These are phyloP conservation scores for Cryptococcus wingfieldii DNA, from an alignment of 1,284 basidiomycete species.

Conservation along the genomic window DNA sequence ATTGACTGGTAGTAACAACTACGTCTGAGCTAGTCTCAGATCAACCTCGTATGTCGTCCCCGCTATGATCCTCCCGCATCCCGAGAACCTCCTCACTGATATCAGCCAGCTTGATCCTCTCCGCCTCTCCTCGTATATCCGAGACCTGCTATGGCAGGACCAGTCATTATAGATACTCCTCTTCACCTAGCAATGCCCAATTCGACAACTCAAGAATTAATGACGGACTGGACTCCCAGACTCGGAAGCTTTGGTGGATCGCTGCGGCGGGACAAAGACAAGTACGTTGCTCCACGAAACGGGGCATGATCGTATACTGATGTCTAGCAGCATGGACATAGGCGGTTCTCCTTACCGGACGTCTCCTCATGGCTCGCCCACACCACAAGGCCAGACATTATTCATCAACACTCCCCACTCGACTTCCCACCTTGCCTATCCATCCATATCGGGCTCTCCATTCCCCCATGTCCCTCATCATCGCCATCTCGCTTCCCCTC, in stretches of 20 bases:
- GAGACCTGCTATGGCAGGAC: conserved; percentile 14
- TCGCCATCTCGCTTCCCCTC: conserved; percentile 12
- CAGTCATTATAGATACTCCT: conserved; percentile 16
- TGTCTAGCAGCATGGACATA: too few species aligned
- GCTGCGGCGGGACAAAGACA: conserved; percentile 13
- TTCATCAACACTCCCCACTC: conserved; percentile 8
- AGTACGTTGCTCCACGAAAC: conserved; percentile 5
- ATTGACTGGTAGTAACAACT: too few species aligned
- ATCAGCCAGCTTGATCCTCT: too few species aligned
- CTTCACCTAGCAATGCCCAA: conserved; percentile 8
- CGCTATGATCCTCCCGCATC: too few species aligned
- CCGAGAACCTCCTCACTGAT: too few species aligned
- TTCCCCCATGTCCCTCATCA: conserved; percentile 8
- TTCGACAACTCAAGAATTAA: conserved; percentile 15
- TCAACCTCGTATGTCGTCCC: too few species aligned
- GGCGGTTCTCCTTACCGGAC: background rate
- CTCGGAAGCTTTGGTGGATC: conserved; percentile 14
- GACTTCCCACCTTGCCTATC: conserved; percentile 13
- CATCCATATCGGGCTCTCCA: conserved; percentile 15
- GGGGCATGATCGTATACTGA: too few species aligned
- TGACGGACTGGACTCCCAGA: conserved; percentile 22
- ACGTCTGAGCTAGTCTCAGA: too few species aligned
- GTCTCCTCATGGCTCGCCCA: conserved; percentile 7
- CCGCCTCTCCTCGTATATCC: background rate
- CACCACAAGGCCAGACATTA: conserved; percentile 15